phyloP scores from a whole-genome alignment of 495 filamentous ascomycete genomes.

The Podospora australis region DNA sequence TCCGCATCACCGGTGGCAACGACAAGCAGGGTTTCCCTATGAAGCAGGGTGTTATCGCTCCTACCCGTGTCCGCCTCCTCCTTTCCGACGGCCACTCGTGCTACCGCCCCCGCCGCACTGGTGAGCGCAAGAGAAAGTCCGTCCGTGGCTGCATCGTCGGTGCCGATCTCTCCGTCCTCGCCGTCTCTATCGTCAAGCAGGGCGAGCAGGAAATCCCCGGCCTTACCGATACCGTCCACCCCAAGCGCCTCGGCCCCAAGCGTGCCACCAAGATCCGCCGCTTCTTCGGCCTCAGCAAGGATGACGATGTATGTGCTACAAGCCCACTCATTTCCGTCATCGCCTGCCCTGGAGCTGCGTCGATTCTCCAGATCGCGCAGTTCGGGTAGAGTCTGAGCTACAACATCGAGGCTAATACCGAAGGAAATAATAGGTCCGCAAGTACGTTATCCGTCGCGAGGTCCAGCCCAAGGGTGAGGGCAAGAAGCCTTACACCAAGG shows the following conservation, averaged over 20 bases:
- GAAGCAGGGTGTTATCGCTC: slow-evolving; percentile 99
- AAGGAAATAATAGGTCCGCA: slow-evolving; percentile 63
- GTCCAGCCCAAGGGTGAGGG: slow-evolving; percentile 91
- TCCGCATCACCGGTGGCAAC: slow-evolving; percentile 98
- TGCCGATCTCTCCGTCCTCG: slow-evolving; percentile 87
- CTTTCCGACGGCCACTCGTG: slow-evolving; percentile 90
- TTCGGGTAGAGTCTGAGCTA: slow-evolving; percentile 51
- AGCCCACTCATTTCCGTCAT: slow-evolving; percentile 41
- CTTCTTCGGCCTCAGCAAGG: slow-evolving; percentile 98
- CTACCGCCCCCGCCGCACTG: slow-evolving; percentile 94
- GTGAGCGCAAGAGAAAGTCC: slow-evolving; percentile 98
- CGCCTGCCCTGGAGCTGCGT: slow-evolving; percentile 46
- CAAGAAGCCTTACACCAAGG: slow-evolving; percentile 98
- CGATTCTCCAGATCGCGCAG: slow-evolving; percentile 41
- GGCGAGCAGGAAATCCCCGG: slow-evolving; percentile 89
- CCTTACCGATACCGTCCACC: slow-evolving; percentile 91
- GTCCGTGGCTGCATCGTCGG: slow-evolving; percentile 97
- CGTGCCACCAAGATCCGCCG: slow-evolving; percentile 97
- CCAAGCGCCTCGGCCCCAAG: slow-evolving; percentile 98
- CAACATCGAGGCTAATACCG: slow-evolving; percentile 34
- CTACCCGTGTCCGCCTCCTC: slow-evolving; percentile 93
- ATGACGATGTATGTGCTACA: slow-evolving; percentile 87
- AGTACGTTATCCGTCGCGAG: slow-evolving; percentile 99
- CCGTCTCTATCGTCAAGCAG: slow-evolving; percentile 93
- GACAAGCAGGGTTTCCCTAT: slow-evolving; percentile 99